phyloP scores from a whole-genome alignment of 257 asterid species.

The Plantago elongata region DNA sequence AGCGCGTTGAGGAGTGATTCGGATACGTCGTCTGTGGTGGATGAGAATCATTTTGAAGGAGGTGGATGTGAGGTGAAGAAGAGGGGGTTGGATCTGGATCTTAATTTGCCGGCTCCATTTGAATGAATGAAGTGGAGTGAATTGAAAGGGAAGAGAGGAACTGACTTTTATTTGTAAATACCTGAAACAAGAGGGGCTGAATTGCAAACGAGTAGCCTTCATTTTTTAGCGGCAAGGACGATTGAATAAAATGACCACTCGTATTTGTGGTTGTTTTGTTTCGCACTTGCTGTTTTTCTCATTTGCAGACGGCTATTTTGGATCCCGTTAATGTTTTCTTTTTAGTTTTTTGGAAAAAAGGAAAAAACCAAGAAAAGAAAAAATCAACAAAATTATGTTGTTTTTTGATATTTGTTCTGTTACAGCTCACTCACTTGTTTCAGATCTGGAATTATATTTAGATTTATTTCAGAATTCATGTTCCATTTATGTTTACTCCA shows the following conservation, averaged over 20 bases:
- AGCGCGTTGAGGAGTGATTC: slow-evolving; percentile 48
- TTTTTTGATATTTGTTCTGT: not conserved
- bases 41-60: slow-evolving; percentile 44
- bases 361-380: too few relatives aligned
- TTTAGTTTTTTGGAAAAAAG: too few relatives aligned
- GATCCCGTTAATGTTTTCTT: not conserved
- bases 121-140: slow-evolving; percentile 27
- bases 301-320: slow-evolving; percentile 18
- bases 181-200: not conserved
- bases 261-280: not conserved
- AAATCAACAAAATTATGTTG: slow-evolving; percentile 10
- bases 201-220: not conserved
- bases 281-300: slow-evolving; percentile 42
- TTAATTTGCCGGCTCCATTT: slow-evolving; percentile 67
- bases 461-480: too few relatives aligned
- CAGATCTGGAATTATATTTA: too few relatives aligned
- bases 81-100: slow-evolving; percentile 63
- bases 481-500: too few relatives aligned
- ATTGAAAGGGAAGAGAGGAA: slow-evolving; percentile 9
- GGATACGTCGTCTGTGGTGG: slow-evolving; percentile 80
- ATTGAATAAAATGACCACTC: not conserved
- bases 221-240: slow-evolving; percentile 37
- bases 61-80: slow-evolving; percentile 31
- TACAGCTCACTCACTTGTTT: not conserved
- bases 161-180: slow-evolving; percentile 47